Evolutionary conservation across 768 basidiomycete genomes (phyloP).

Genomic region (Kwoniella dendrophila): DNA sequence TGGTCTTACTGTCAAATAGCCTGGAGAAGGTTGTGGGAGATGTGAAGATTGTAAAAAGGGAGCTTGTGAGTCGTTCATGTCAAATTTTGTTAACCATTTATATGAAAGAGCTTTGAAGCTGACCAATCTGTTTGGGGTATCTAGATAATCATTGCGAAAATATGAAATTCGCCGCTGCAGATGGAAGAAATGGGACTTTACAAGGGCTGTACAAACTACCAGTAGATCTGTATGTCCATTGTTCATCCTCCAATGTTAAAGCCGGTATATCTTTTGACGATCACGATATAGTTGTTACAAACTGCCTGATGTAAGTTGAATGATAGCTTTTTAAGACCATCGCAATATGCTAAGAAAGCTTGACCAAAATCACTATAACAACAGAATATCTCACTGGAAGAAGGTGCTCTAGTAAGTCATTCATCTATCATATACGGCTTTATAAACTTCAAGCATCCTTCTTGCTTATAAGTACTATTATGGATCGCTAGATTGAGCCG

Average conservation of each 20-base stretch:
- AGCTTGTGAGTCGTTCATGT: slow-evolving; percentile 63
- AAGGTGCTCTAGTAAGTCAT: slow-evolving; percentile 72
- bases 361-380: slow-evolving; percentile 61
- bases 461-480: neutral
- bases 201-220: slow-evolving; percentile 80
- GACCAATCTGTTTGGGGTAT: slow-evolving; percentile 75
- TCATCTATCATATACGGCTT: no score
- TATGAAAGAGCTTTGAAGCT: no score
- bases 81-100: neutral
- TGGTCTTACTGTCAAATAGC: no score
- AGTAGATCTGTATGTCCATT: slow-evolving; percentile 63
- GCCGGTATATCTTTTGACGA: neutral
- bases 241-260: neutral
- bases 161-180: slow-evolving; percentile 87
- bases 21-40: slow-evolving; percentile 77
- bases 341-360: no score
- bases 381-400: slow-evolving; percentile 80
- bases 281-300: slow-evolving; percentile 22
- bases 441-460: neutral
- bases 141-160: slow-evolving; percentile 58
- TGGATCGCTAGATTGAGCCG: slow-evolving; percentile 69
- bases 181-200: slow-evolving; percentile 78
- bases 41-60: slow-evolving; percentile 83
- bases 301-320: slow-evolving; percentile 26
- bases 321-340: no score